Evolutionary conservation across 305 asterid genomes (phyloP), one percentile per base, ranked within the genome.

Genomic region (Plantago coronopus): DNA sequence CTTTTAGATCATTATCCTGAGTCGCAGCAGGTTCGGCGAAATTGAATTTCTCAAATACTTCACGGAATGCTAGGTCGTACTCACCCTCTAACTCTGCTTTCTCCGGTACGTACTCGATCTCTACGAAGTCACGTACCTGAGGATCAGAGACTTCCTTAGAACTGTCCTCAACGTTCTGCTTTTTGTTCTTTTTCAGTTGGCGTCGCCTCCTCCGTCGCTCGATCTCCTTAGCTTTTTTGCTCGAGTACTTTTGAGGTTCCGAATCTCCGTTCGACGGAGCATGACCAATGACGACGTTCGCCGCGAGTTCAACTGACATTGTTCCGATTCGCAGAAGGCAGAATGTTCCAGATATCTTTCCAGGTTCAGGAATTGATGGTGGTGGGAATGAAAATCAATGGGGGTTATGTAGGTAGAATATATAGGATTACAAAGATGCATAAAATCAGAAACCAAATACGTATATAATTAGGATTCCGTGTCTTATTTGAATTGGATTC

Each of bases 81-180:
- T 72, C 65, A 25, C 86, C 97, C 55, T 79, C 85, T 34, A 93
- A 69, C 59, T 86, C 97, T 14, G 91, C 91, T 77, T 76, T 85
- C 62, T 93, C 99, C 43, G 96, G 97, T 15, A 93, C 86, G 76
- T 86, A 93, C 73, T 93, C 99, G 55, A 93, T 76, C 78, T 83
- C 97, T 63, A 93, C 95, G 19, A 48, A 80, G 71, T 71, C 95
- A 58, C 75, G 42, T 37, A 57, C 75, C 97, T 70, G 89, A 75
- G 91, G 87, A 73, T 79, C 87, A 49, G 84, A 60, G 74, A 76
- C 82, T 63, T 85, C 95, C 65, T 86, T 84, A 5, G 93, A 80
- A 58, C 74, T 76, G 48, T 77, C 85, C 72, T 46, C 75, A n/a
- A n/a, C 72, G 29, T 70, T 49, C 54, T 55, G 70, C 62, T 79